A percentile compares a stretch with the other conserved stretches of the same genome.
Conservation (phyloP, 495 filamentous ascomycete species). For the Friedmanniomyces endolithicus region DNA sequence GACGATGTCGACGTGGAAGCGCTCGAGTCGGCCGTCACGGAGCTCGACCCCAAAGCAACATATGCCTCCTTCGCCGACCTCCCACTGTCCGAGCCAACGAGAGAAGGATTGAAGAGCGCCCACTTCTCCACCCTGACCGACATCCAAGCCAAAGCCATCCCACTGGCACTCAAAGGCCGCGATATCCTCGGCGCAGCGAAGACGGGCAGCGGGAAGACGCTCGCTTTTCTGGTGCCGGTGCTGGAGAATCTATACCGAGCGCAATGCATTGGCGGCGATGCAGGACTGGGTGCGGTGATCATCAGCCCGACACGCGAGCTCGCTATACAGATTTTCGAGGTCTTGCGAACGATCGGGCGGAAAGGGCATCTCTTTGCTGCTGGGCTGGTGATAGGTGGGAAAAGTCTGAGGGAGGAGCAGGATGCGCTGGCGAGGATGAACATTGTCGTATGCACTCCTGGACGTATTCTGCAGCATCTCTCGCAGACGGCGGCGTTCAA, state of each 20-base stretch:
- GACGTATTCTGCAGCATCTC: constrained; percentile 88
- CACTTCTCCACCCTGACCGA: constrained; percentile 87
- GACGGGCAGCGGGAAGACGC: constrained; percentile 91
- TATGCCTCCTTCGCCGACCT: constrained; percentile 40
- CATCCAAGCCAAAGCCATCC: constrained; percentile 79
- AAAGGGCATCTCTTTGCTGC: constrained; percentile 79
- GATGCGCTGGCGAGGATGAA: constrained; percentile 88
- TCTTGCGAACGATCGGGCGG: constrained; percentile 77
- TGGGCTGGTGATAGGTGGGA: constrained; percentile 90
- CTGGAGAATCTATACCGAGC: constrained; percentile 88
- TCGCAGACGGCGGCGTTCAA: constrained; percentile 88
- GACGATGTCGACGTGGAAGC: constrained; percentile 47
- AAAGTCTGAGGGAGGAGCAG: constrained; percentile 75
- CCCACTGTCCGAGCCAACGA: constrained; percentile 76
- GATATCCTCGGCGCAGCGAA: constrained; percentile 95
- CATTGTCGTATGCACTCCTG: constrained; percentile 91
- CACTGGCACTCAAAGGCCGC: constrained; percentile 66
- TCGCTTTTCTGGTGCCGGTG: constrained; percentile 84
- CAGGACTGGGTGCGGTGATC: constrained; percentile 77
- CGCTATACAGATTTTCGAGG: constrained; percentile 94
- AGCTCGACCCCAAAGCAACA: constrained; percentile 35
- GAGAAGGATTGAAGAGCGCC: constrained; percentile 64
- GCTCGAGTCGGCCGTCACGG: constrained; percentile 38
- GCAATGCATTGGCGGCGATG: constrained; percentile 78
- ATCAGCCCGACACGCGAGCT: constrained; percentile 91